Percentiles rank a stretch among this genome's conserved stretches.
Evolutionary conservation across 768 basidiomycete genomes (phyloP).

Genomic region (Amanita fuliginea): DNA sequence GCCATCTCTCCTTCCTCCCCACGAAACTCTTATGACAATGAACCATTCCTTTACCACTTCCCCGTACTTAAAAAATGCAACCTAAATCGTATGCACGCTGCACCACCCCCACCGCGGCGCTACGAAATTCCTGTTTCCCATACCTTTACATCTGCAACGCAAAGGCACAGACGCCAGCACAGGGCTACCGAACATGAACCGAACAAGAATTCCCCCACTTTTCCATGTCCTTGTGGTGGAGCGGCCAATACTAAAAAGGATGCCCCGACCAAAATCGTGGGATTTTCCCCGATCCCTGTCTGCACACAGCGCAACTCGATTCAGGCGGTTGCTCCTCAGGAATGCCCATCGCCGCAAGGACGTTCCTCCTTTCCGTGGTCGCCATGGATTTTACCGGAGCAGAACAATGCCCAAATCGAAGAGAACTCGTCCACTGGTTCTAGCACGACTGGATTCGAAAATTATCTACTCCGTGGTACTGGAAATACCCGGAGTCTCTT

Average conservation of each 20-base stretch:
- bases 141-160: slow-evolving; percentile 4
- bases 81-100: neutral
- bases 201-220: slow-evolving; percentile 13
- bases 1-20: slow-evolving; percentile 12
- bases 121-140: slow-evolving; percentile 8
- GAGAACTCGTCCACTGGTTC: slow-evolving; percentile 23
- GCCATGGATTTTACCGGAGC: slow-evolving; percentile 25
- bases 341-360: slow-evolving; percentile 17
- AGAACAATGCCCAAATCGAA: slow-evolving; percentile 18
- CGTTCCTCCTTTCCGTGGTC: slow-evolving; percentile 15
- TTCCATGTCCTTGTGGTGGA: neutral
- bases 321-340: slow-evolving; percentile 22
- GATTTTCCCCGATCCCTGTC: slow-evolving; percentile 14
- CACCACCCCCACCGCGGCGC: slow-evolving; percentile 2
- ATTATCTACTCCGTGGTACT: slow-evolving; percentile 29
- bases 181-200: slow-evolving; percentile 15
- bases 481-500: slow-evolving; percentile 24
- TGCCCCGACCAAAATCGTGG: slow-evolving; percentile 23
- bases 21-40: slow-evolving; percentile 13
- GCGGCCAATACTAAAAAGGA: neutral
- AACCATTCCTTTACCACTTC: slow-evolving; percentile 30
- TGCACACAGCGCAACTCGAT: slow-evolving; percentile 8
- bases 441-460: slow-evolving; percentile 25
- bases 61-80: slow-evolving; percentile 16
- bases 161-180: slow-evolving; percentile 1